A percentile compares a stretch with the other conserved stretches of the same genome.
Evolutionary conservation across 2,329 filamentous ascomycete species (phyloP).

Genomic region (Venturia oleaginea): DNA sequence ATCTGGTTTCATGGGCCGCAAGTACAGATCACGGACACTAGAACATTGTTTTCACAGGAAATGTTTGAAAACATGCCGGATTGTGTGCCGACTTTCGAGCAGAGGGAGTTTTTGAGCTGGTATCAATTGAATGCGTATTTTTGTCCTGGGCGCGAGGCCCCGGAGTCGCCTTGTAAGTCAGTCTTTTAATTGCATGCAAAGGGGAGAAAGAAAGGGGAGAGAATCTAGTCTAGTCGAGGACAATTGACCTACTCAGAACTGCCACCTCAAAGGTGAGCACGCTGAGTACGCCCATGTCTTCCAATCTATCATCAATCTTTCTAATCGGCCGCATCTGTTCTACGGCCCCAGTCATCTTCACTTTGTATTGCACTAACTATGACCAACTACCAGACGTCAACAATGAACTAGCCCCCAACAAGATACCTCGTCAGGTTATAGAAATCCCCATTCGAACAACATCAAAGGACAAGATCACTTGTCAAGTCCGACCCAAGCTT

Average conservation of each 20-base stretch:
- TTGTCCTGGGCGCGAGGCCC: slow-evolving; percentile 2
- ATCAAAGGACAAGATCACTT: background rate
- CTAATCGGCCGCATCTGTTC: no score
- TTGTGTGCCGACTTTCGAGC: background rate
- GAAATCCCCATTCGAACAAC: background rate
- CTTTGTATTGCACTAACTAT: background rate
- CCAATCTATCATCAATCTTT: no score
- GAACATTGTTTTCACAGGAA: background rate
- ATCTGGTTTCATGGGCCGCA: background rate
- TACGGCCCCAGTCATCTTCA: background rate
- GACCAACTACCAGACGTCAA: background rate
- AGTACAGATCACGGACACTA: background rate
- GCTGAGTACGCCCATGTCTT: background rate
- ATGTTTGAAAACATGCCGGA: slow-evolving; percentile 5
- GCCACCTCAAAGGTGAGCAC: background rate
- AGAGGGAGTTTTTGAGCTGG: background rate
- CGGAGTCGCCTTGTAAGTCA: background rate
- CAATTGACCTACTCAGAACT: background rate
- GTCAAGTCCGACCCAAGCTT: background rate
- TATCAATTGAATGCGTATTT: background rate
- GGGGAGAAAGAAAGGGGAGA: background rate
- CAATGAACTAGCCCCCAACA: background rate
- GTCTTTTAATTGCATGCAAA: background rate
- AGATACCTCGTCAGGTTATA: background rate
- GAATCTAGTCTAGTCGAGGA: background rate